Base-by-base conservation (phyloP, 371 early-diverging fungal species). In the Mucor lusitanicus region DNA sequence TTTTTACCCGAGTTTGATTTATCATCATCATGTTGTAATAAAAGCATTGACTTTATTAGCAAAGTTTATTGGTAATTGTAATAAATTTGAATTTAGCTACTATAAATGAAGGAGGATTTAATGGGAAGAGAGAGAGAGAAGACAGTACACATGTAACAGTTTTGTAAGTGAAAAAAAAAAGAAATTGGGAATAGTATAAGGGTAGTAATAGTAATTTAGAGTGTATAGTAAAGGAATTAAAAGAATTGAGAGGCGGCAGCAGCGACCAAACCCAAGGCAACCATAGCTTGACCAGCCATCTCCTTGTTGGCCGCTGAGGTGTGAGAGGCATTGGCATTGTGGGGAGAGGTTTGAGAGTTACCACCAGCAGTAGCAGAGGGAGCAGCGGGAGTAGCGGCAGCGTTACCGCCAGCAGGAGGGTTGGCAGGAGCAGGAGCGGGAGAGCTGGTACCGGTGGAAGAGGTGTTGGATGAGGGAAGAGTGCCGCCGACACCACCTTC, bases 401-500 rank as follows among this genome's bases (percentile, higher is more conserved):
- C 30, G 39, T 42, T 35, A 50, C 33, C 30, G 28, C 61, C 40
- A 48, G 64, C 21, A 44, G 50, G 27, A 61, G 55, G 54, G 33
- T 64, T 59, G 30, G 77, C 65, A 56, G 53, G 53, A 48, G 62
- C 59, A 42, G 63, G 25, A 4, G 61, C 35, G 32, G 63, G 35
- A 39, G 70, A 28, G 17, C 48, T 30, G 3, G 59, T 15, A 17
- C 39, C 25, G 59, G 48, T 60, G 25, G 65, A 53, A 1, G 59
- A 21, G 35, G 68, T 58, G 19, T 58, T 42, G 56, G 35, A 56
- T 19, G 64, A 40, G 25, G 65, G 54, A 19, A 39, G 15, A 55
- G 65, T 46, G 33, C 65, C 65, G 25, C 65, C 59, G 23, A 50
- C 35, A 42, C 76, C 74, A 32, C 81, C 78, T 63, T 79, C 78